These are phyloP conservation scores for Podila horticola DNA, from an alignment of 192 early-diverging fungal genomes.

Conservation along the genomic window DNA sequence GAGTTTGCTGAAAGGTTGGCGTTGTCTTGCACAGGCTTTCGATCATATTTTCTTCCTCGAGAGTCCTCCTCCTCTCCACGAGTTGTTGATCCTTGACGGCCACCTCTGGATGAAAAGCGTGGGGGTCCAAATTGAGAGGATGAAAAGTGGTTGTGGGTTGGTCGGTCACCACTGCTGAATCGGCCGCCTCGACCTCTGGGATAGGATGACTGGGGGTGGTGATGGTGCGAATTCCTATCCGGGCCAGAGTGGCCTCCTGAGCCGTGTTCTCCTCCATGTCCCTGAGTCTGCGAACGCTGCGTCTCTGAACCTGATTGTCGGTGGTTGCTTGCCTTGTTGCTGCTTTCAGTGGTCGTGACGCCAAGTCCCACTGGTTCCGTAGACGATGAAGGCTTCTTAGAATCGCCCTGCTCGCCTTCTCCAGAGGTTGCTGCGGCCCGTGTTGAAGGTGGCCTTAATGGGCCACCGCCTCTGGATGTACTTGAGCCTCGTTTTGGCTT, in stretches of 20 bases:
- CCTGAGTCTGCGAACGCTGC: not conserved
- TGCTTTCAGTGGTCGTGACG: not conserved
- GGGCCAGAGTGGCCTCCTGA: not conserved
- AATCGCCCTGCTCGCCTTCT: not conserved
- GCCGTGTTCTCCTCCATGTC: not conserved
- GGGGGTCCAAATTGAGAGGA: not conserved
- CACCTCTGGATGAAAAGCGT: not conserved
- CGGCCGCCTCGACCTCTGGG: not conserved
- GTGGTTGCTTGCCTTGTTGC: not conserved
- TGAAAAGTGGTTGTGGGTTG: not conserved
- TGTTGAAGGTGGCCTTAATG: conserved; percentile 3
- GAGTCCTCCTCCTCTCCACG: not conserved
- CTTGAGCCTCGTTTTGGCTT: conserved; percentile 1
- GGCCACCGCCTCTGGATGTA: not conserved
- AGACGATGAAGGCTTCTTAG: not conserved
- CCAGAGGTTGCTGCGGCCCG: not conserved
- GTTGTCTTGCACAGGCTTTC: not conserved
- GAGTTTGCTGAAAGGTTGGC: not conserved
- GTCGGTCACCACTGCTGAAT: not conserved
- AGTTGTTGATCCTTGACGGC: not conserved
- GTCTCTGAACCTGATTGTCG: not conserved
- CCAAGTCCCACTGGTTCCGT: conserved; percentile 1
- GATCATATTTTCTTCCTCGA: not conserved
- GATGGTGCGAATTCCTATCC: not conserved
- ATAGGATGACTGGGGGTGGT: not conserved